phyloP scores from a whole-genome alignment of 306 rosid genomes.

The Quercus variabilis region DNA sequence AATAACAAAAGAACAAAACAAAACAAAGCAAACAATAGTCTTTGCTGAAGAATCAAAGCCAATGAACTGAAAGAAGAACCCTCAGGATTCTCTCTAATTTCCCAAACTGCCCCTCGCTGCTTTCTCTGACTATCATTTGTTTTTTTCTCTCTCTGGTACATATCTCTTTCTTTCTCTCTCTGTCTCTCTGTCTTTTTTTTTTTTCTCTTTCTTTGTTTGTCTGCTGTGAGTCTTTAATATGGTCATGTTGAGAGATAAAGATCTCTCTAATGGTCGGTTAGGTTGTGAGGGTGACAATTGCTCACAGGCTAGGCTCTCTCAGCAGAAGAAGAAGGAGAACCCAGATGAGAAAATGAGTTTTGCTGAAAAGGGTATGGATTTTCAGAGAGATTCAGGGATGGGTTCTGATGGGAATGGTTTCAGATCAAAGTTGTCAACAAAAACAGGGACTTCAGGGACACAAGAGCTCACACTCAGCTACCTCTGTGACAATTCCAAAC shows the following conservation, averaged over 20 bases:
- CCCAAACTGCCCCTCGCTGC: slow-evolving; percentile 19
- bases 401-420: slow-evolving; percentile 39
- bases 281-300: slow-evolving; percentile 63
- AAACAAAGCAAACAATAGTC: not conserved
- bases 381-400: slow-evolving; percentile 39
- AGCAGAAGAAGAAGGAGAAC: slow-evolving; percentile 22
- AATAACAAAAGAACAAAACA: too few relatives aligned
- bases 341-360: slow-evolving; percentile 40
- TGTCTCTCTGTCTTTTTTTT: not conserved
- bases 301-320: slow-evolving; percentile 69
- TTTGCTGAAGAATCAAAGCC: slow-evolving; percentile 26
- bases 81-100: slow-evolving; percentile 26
- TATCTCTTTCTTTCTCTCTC: slow-evolving; percentile 1
- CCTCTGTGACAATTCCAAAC: slow-evolving; percentile 64
- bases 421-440: slow-evolving; percentile 27
- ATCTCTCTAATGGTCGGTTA: slow-evolving; percentile 34
- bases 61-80: slow-evolving; percentile 1
- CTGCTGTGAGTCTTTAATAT: not conserved
- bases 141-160: not conserved
- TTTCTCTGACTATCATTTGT: not conserved
- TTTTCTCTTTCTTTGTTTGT: too few relatives aligned
- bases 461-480: slow-evolving; percentile 89
- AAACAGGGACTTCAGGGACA: slow-evolving; percentile 37
- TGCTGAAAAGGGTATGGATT: slow-evolving; percentile 38
- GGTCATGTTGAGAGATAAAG: slow-evolving; percentile 65